Evolutionary conservation across 805 yeast genomes (phyloP).

Genomic region (Kodamaea lidongshanica): DNA sequence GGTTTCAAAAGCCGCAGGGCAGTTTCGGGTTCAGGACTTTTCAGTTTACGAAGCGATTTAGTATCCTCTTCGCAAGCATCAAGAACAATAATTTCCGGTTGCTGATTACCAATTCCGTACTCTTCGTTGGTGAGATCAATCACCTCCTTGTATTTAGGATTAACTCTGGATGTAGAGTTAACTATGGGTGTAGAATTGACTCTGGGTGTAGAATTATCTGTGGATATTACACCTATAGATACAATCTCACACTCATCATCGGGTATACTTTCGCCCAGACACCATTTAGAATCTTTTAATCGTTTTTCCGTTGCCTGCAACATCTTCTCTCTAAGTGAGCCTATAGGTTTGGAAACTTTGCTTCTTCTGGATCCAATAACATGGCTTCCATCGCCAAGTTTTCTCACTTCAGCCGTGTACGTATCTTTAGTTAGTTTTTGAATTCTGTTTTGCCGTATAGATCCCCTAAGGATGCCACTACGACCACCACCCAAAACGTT

Average conservation of each 20-base stretch:
- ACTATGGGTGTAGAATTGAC: too few relatives aligned
- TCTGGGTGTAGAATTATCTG: too few relatives aligned
- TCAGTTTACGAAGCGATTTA: too few relatives aligned
- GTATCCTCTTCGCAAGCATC: constrained; percentile 18
- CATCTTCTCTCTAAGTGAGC: constrained; percentile 39
- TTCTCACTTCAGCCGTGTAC: constrained; percentile 36
- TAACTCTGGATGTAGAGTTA: too few relatives aligned
- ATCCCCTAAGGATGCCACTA: constrained; percentile 12
- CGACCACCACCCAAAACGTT: constrained; percentile 36
- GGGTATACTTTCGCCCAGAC: constrained; percentile 36
- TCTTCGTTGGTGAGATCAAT: constrained; percentile 13
- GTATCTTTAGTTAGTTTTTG: constrained; percentile 35
- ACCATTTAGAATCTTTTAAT: constrained; percentile 45
- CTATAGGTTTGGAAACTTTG: constrained; percentile 11
- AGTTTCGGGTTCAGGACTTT: constrained; percentile 8
- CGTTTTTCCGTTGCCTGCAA: constrained; percentile 62
- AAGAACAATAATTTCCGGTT: constrained; percentile 16
- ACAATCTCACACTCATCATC: constrained; percentile 39
- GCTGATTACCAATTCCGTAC: constrained; percentile 4
- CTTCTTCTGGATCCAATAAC: constrained; percentile 2
- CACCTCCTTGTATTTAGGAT: constrained; percentile 11
- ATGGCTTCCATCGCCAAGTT: constrained; percentile 17
- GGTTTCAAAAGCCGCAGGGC: constrained; percentile 15
- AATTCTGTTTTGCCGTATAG: constrained; percentile 33
- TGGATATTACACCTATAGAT: too few relatives aligned